These are phyloP conservation scores for Chalciporus sphaerocephalus DNA, from an alignment of 768 basidiomycete genomes.

Conservation along the genomic window DNA sequence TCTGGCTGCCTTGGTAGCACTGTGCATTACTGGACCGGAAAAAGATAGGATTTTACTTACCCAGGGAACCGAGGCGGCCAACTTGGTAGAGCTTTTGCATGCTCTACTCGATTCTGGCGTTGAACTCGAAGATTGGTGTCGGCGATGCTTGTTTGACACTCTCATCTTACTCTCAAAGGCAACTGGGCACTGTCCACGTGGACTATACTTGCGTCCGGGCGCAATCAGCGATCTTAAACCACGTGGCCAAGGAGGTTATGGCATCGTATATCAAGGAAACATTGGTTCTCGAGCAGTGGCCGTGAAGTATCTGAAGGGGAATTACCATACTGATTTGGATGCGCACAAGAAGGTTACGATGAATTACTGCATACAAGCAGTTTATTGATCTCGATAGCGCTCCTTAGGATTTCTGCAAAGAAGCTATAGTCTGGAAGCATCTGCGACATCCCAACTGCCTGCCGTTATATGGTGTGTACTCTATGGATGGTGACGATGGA, in stretches of 20 bases:
- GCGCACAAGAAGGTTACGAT: slow-evolving; percentile 18
- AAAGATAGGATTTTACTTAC: slow-evolving; percentile 4
- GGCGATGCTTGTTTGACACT: slow-evolving; percentile 13
- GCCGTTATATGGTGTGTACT: slow-evolving; percentile 33
- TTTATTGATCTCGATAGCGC: no score
- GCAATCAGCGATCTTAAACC: slow-evolving; percentile 6
- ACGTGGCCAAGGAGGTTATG: slow-evolving; percentile 19
- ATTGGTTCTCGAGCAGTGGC: slow-evolving; percentile 24
- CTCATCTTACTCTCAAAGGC: slow-evolving; percentile 20
- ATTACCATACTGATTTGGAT: not conserved
- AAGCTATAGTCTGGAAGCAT: slow-evolving; percentile 34
- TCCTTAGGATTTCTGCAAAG: slow-evolving; percentile 28
- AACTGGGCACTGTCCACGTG: slow-evolving; percentile 17
- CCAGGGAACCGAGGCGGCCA: not conserved
- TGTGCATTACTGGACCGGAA: slow-evolving; percentile 9
- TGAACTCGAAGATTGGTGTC: slow-evolving; percentile 16
- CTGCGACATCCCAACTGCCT: slow-evolving; percentile 34
- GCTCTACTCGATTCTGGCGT: slow-evolving; percentile 17
- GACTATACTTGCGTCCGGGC: slow-evolving; percentile 7
- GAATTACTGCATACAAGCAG: not conserved
- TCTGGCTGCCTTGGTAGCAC: slow-evolving; percentile 13
- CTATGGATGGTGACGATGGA: slow-evolving; percentile 8
- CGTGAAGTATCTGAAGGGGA: slow-evolving; percentile 19
- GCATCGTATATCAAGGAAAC: slow-evolving; percentile 18
- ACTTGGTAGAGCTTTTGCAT: slow-evolving; percentile 25